A percentile compares a stretch with the other conserved stretches of the same genome.
Conservation (phyloP, 2,329 filamentous ascomycete species). For the Aspergillus piperis region DNA sequence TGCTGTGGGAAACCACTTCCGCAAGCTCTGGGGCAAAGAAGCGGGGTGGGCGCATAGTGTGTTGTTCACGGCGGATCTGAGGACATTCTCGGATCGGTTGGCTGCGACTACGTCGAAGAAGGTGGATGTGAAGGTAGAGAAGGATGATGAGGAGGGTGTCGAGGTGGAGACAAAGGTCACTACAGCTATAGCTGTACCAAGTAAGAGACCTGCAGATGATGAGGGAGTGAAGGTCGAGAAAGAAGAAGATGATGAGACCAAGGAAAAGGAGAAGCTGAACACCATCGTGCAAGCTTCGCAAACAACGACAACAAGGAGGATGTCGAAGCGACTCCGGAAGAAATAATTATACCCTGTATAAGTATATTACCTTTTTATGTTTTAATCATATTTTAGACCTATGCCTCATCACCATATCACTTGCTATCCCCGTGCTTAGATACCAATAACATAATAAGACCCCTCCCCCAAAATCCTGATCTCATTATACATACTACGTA, state of each 20-base stretch:
- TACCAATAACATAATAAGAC: no score
- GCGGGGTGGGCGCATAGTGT: constrained; percentile 98
- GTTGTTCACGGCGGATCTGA: constrained; percentile 89
- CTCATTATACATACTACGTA: no score
- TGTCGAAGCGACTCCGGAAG: constrained; percentile 34
- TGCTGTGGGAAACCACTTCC: constrained; percentile 86
- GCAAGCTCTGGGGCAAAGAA: constrained; percentile 84
- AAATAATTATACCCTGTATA: constrained; percentile 10
- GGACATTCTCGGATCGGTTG: constrained; percentile 74
- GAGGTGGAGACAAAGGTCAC: constrained; percentile 30
- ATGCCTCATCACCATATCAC: neutral
- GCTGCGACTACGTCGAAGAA: constrained; percentile 38
- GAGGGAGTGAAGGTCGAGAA: constrained; percentile 23
- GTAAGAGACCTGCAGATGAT: constrained; percentile 30
- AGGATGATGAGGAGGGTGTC: constrained; percentile 16
- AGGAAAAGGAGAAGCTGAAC: constrained; percentile 23
- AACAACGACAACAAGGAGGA: constrained; percentile 30
- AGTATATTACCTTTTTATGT: neutral
- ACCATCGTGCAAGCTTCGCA: constrained; percentile 23
- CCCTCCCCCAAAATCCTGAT: no score
- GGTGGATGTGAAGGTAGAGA: constrained; percentile 34
- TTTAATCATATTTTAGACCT: no score
- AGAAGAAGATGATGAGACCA: constrained; percentile 21
- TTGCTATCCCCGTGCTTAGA: no score
- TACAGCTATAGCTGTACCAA: constrained; percentile 17